Evolutionary conservation across 495 filamentous ascomycete species (phyloP).

Genomic region (Aspergillus sparsus): DNA sequence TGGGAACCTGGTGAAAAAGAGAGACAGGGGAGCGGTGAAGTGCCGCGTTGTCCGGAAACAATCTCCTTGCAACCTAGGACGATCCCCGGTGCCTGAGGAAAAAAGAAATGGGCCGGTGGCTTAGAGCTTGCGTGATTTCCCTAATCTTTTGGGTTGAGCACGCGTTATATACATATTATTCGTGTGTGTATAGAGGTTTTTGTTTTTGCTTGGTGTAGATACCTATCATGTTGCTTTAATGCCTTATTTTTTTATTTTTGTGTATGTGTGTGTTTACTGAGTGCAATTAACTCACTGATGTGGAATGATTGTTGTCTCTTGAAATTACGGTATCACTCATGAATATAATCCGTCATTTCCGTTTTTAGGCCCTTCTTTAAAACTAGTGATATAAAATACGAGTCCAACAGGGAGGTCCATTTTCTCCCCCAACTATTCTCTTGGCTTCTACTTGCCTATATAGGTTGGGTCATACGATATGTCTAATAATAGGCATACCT

Average conservation of each 20-base stretch:
- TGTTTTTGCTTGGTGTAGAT: conserved; percentile 14
- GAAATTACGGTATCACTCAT: too few species aligned
- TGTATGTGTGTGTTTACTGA: background rate
- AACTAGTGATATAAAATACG: too few species aligned
- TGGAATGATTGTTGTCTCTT: too few species aligned
- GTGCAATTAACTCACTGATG: too few species aligned
- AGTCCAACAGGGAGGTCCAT: too few species aligned
- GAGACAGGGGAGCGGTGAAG: conserved; percentile 1
- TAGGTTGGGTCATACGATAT: too few species aligned
- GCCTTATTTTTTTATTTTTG: background rate
- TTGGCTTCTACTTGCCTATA: too few species aligned
- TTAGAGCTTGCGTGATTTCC: conserved; percentile 2
- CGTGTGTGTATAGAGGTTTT: conserved; percentile 12
- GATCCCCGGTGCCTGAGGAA: background rate
- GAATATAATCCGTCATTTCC: too few species aligned
- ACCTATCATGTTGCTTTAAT: conserved; percentile 9
- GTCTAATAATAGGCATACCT: too few species aligned
- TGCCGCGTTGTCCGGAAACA: conserved; percentile 3
- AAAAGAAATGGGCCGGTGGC: background rate
- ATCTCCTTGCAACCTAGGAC: background rate
- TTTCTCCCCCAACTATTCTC: too few species aligned
- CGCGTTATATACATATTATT: conserved; percentile 15
- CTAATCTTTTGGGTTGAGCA: background rate
- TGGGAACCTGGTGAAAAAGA: background rate
- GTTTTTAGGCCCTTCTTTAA: too few species aligned